Percentiles rank a stretch among this genome's conserved stretches.
Evolutionary conservation across 164 flowering plant species (phyloP).

Genomic region (Magnolia officinalis): DNA sequence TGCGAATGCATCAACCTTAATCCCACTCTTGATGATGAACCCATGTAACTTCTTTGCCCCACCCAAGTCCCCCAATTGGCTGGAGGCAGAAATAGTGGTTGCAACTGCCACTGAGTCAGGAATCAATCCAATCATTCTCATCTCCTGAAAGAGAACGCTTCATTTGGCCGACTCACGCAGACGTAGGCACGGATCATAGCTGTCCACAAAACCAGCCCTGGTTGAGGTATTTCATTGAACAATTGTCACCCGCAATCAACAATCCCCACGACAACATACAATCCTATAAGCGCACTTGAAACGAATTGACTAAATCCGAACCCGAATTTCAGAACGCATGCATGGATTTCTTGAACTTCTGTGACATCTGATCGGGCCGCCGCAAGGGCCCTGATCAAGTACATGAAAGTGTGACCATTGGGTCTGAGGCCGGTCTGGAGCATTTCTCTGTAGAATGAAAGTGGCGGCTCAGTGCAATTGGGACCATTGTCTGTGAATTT

Average conservation of each 20-base stretch:
- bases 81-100: slow-evolving; percentile 23
- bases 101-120: slow-evolving; percentile 30
- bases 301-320: slow-evolving; percentile 21
- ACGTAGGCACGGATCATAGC: slow-evolving; percentile 26
- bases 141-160: slow-evolving; percentile 24
- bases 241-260: slow-evolving; percentile 13
- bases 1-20: slow-evolving; percentile 23
- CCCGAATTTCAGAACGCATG: slow-evolving; percentile 23
- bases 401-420: slow-evolving; percentile 25
- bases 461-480: neutral
- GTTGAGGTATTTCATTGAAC: slow-evolving; percentile 29
- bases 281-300: slow-evolving; percentile 19
- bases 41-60: slow-evolving; percentile 22
- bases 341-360: slow-evolving; percentile 21
- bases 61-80: slow-evolving; percentile 18
- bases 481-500: neutral
- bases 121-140: slow-evolving; percentile 20
- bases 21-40: slow-evolving; percentile 26
- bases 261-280: slow-evolving; percentile 14
- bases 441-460: slow-evolving; percentile 21
- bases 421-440: slow-evolving; percentile 17
- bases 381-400: slow-evolving; percentile 14
- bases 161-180: slow-evolving; percentile 9
- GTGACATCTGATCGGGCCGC: neutral
- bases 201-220: slow-evolving; percentile 25